Evolutionary conservation across 345 rosid species (phyloP).

Genomic region (Pugionium cornutum): DNA sequence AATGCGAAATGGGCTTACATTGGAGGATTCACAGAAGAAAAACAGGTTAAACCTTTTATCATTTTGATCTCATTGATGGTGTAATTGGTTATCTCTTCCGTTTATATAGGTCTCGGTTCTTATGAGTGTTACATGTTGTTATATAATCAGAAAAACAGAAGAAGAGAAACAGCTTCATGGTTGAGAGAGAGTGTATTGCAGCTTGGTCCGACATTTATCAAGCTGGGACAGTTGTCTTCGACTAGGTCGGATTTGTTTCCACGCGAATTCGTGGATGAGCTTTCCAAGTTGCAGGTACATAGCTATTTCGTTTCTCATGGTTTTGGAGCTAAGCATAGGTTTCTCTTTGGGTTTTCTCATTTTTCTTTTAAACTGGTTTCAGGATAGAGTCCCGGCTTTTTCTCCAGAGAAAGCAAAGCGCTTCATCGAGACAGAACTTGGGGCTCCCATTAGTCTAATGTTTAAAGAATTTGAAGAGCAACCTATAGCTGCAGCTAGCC

Average conservation of each 20-base stretch:
- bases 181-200: conserved; percentile 81
- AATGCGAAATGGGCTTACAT: conserved; percentile 85
- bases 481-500: conserved; percentile 99
- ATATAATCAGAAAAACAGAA: conserved; percentile 61
- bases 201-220: conserved; percentile 97
- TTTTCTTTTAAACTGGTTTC: conserved; percentile 33
- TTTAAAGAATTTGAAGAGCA: conserved; percentile 82
- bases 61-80: not conserved
- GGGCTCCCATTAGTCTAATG: conserved; percentile 65
- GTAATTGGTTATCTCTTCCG: not conserved
- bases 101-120: conserved; percentile 19
- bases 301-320: conserved; percentile 3
- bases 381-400: conserved; percentile 97
- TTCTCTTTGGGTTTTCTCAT: conserved; percentile 7
- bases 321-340: conserved; percentile 7
- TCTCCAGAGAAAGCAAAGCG: conserved; percentile 77
- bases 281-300: conserved; percentile 91
- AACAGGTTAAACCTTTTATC: conserved; percentile 57
- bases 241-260: conserved; percentile 95
- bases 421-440: conserved; percentile 74
- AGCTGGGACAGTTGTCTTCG: conserved; percentile 90
- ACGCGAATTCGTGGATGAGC: conserved; percentile 89
- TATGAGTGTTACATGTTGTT: conserved; percentile 21
- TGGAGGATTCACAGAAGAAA: conserved; percentile 77
- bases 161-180: conserved; percentile 83